These are phyloP conservation scores for Penicillium waksmanii DNA, from an alignment of 495 filamentous ascomycete species.

Conservation along the genomic window DNA sequence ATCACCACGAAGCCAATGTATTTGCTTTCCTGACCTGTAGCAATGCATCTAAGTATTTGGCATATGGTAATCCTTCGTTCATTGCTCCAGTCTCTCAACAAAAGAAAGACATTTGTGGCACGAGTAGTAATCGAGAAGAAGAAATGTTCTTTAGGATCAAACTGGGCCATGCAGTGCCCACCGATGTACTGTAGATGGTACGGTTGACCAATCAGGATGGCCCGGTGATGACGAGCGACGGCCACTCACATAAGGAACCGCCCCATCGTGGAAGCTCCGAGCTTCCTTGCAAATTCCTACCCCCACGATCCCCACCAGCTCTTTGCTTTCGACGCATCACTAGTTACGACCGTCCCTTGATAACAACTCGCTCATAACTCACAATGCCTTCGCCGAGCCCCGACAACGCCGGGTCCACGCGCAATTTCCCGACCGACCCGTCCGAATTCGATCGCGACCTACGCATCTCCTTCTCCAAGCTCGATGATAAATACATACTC, in stretches of 20 bases:
- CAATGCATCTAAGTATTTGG: too few species aligned
- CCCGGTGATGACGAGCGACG: background rate
- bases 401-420: slow-evolving; percentile 25
- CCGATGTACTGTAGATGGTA: background rate
- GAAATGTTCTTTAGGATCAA: background rate
- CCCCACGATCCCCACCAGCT: background rate
- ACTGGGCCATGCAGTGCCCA: background rate
- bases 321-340: background rate
- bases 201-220: background rate
- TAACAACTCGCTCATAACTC: background rate
- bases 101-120: too few species aligned
- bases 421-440: slow-evolving; percentile 68
- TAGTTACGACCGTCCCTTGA: background rate
- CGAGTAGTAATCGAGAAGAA: too few species aligned
- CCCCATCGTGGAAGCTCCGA: slow-evolving; percentile 4
- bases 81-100: too few species aligned
- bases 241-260: background rate
- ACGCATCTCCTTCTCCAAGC: slow-evolving; percentile 82
- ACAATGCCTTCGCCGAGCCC: slow-evolving; percentile 30
- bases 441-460: slow-evolving; percentile 80
- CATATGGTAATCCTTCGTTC: too few species aligned
- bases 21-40: too few species aligned
- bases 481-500: slow-evolving; percentile 78
- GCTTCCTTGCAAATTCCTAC: background rate
- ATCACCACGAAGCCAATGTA: too few species aligned